These are phyloP conservation scores for grape (Vitis vinifera) DNA, from an alignment of 164 flowering plant species.

Conservation along the genomic window ASM3070453v1 NC_081814.1:991001-991500, in stretches of 20 bases:
- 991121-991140: constrained; percentile 34
- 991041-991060: constrained; percentile 45
- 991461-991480: constrained; percentile 85
- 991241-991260: too few species aligned
- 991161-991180: too few species aligned
- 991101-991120: constrained; percentile 75
- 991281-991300: neutral
- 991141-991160: neutral
- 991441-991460: constrained; percentile 70
- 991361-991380: constrained; percentile 68
- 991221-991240: too few species aligned
- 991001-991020: constrained; percentile 61
- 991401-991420: constrained; percentile 57
- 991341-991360: constrained; percentile 79
- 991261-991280: too few species aligned
- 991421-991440: constrained; percentile 80
- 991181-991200: too few species aligned
- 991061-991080: constrained; percentile 72
- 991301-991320: neutral
- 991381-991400: constrained; percentile 87
- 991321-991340: constrained; percentile 47
- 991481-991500: constrained; percentile 74
- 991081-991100: constrained; percentile 79
- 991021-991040: constrained; percentile 64
- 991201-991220: too few species aligned